Conservation (phyloP, 2,329 filamentous ascomycete species). For the Exserohilum turcica region DNA sequence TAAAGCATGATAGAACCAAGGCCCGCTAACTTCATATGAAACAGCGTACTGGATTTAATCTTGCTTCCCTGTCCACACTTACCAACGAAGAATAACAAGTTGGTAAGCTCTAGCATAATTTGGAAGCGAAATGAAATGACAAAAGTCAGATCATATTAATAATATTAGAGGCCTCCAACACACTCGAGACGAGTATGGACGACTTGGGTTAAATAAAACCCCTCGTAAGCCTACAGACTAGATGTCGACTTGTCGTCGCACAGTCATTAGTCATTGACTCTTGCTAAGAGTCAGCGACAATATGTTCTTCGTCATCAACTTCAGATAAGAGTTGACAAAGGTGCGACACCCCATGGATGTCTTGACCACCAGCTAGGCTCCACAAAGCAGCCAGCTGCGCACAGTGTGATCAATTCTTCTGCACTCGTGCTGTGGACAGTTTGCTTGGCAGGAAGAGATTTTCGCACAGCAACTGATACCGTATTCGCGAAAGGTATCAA, state of each 20-base stretch:
- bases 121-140: conserved; percentile 39
- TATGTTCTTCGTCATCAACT: too few species aligned
- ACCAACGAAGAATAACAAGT: conserved; percentile 44
- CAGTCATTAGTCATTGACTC: not conserved
- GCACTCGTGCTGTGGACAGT: conserved; percentile 2
- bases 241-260: conserved; percentile 6
- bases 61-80: conserved; percentile 53
- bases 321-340: not conserved
- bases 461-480: not conserved
- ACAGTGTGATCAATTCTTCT: conserved; percentile 23
- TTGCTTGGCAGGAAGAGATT: not conserved
- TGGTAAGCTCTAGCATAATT: conserved; percentile 51
- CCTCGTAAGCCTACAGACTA: conserved; percentile 17
- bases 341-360: conserved; percentile 4
- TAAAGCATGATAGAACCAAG: conserved; percentile 31
- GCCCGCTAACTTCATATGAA: conserved; percentile 38
- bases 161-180: not conserved
- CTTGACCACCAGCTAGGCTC: conserved; percentile 7
- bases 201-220: conserved; percentile 6
- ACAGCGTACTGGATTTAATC: conserved; percentile 33
- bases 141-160: not conserved
- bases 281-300: not conserved
- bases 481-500: not conserved
- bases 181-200: conserved; percentile 8
- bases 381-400: not conserved